Evolutionary conservation across 441 rosid species (phyloP).

Genomic region (Gossypium schwendimanii): DNA sequence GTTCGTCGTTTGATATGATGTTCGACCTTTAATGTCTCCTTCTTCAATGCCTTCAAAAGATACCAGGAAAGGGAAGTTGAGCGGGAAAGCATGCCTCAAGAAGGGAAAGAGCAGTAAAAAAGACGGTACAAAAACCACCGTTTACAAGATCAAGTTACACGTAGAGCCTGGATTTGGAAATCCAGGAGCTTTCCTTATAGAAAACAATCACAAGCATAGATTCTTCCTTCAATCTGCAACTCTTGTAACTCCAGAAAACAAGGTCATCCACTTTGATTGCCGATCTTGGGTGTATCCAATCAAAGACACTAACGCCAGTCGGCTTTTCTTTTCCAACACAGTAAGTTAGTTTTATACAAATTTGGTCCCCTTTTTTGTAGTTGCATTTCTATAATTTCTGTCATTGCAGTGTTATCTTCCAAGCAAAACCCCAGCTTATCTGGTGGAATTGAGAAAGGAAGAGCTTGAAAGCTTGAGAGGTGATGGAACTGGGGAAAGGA

Average conservation of each 20-base stretch:
- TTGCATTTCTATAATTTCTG: neutral
- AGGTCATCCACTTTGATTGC: conserved; percentile 47
- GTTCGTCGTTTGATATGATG: neutral
- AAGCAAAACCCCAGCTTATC: conserved; percentile 41
- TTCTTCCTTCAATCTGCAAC: conserved; percentile 52
- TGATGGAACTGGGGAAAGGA: conserved; percentile 43
- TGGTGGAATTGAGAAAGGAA: conserved; percentile 36
- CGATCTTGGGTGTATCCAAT: conserved; percentile 62
- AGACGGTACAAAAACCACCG: conserved; percentile 27
- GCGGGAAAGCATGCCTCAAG: conserved; percentile 38
- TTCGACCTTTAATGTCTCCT: conserved; percentile 11
- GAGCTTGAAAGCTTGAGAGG: conserved; percentile 54
- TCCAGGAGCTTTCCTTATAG: conserved; percentile 47
- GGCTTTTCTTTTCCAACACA: conserved; percentile 53
- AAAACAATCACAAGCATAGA: conserved; percentile 39
- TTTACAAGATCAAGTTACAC: conserved; percentile 30
- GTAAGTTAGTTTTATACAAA: conserved; percentile 24
- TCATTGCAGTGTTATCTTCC: conserved; percentile 47
- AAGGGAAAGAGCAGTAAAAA: conserved; percentile 34
- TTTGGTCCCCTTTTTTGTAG: neutral
- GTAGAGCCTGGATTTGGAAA: conserved; percentile 42
- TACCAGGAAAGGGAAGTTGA: conserved; percentile 49
- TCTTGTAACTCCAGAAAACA: conserved; percentile 22
- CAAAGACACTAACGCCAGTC: conserved; percentile 28
- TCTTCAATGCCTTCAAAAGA: conserved; percentile 21